A percentile compares a stretch with the other conserved stretches of the same genome.
These are phyloP conservation scores for Albatrellus ellisii DNA, from an alignment of 768 basidiomycete species.

Conservation along the genomic window DNA sequence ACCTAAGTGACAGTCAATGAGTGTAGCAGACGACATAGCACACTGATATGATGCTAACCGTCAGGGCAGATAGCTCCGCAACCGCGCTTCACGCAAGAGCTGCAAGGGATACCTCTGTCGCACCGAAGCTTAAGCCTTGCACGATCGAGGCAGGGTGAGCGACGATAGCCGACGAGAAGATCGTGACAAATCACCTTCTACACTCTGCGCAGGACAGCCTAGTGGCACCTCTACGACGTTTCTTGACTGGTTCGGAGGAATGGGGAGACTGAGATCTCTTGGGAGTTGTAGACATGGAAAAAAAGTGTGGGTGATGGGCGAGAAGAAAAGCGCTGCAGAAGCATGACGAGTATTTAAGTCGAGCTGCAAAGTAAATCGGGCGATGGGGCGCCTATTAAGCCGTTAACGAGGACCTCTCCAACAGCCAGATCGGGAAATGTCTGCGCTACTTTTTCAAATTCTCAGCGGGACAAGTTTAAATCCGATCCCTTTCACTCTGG, in stretches of 20 bases:
- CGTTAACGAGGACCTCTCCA: not conserved
- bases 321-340: constrained; percentile 14
- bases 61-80: constrained; percentile 78
- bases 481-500: no score
- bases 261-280: constrained; percentile 20
- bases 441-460: no score
- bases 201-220: constrained; percentile 74
- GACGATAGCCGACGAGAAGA: constrained; percentile 6
- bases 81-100: constrained; percentile 70
- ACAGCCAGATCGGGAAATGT: not conserved
- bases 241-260: constrained; percentile 26
- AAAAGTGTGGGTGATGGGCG: constrained; percentile 16
- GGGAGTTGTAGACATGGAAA: constrained; percentile 13
- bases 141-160: constrained; percentile 3
- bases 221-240: constrained; percentile 50
- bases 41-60: constrained; percentile 24
- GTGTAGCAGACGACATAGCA: constrained; percentile 1
- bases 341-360: no score
- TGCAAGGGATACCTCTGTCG: constrained; percentile 65
- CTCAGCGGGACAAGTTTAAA: no score
- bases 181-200: constrained; percentile 33
- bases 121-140: constrained; percentile 58
- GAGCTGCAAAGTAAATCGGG: no score
- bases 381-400: no score
- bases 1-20: constrained; percentile 27